Conservation (phyloP, 441 rosid species). For the Bruguiera hainesii region DNA sequence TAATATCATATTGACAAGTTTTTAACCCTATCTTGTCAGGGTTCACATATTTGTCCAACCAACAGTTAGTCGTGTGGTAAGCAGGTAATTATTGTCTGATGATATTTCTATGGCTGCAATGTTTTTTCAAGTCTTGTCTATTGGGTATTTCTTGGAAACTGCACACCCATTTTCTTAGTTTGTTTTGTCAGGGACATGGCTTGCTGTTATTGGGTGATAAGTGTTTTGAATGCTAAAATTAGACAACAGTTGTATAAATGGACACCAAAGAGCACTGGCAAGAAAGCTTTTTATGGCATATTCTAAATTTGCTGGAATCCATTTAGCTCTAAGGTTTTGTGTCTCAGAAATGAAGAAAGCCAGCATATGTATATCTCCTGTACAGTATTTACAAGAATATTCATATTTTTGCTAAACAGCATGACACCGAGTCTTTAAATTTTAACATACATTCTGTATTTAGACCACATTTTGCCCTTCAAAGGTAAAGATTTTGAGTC, state of each 20-base stretch:
- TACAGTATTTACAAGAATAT: too few species aligned
- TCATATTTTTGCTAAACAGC: too few species aligned
- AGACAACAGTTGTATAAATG: too few species aligned
- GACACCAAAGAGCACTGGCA: too few species aligned
- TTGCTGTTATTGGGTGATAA: neutral
- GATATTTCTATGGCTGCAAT: conserved; percentile 8
- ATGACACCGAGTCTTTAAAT: too few species aligned
- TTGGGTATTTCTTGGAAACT: conserved; percentile 9
- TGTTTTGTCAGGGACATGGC: neutral
- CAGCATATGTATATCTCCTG: neutral
- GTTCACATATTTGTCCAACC: conserved; percentile 94
- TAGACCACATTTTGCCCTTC: too few species aligned
- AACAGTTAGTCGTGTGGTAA: conserved; percentile 81
- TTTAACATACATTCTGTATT: too few species aligned
- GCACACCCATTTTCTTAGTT: conserved; percentile 1
- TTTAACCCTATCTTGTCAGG: conserved; percentile 42
- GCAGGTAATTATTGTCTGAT: conserved; percentile 57
- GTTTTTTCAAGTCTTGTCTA: conserved; percentile 3
- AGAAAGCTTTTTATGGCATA: too few species aligned
- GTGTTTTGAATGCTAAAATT: too few species aligned
- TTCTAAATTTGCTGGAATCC: too few species aligned
- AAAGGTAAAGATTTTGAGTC: too few species aligned
- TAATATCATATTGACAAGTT: conserved; percentile 15
- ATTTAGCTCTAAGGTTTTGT: neutral
- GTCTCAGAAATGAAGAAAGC: neutral